Conservation (phyloP, 2,329 filamentous ascomycete species). For the Cladosporium sp. region DNA sequence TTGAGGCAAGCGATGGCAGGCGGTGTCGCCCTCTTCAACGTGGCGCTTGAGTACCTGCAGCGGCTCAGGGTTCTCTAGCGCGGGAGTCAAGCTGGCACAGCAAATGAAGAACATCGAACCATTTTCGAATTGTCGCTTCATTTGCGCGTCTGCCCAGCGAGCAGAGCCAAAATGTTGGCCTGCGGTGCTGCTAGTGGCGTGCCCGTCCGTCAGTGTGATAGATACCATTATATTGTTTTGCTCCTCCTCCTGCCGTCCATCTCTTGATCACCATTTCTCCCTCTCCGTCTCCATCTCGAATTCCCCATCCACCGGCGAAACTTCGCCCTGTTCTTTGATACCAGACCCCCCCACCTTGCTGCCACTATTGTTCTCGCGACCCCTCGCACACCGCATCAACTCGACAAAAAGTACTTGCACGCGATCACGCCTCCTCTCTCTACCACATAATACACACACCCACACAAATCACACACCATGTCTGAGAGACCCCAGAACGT, state of each 20-base stretch:
- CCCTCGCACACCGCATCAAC: slow-evolving; percentile 12
- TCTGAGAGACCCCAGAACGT: slow-evolving; percentile 46
- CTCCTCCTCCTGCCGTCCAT: not conserved
- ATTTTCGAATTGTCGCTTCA: not conserved
- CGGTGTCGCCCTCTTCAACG: slow-evolving; percentile 5
- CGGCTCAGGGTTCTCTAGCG: slow-evolving; percentile 8
- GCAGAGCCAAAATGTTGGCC: not conserved
- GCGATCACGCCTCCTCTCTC: slow-evolving; percentile 2
- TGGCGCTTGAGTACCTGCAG: slow-evolving; percentile 6
- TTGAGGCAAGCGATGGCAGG: not conserved
- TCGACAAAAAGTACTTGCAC: not conserved
- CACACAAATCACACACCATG: slow-evolving; percentile 28
- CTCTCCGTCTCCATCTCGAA: not conserved
- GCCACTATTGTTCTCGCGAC: slow-evolving; percentile 8
- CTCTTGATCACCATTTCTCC: not conserved
- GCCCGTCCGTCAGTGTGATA: not conserved
- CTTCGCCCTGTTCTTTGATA: slow-evolving; percentile 9
- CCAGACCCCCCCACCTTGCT: slow-evolving; percentile 8
- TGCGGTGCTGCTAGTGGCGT: not conserved
- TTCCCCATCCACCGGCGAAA: slow-evolving; percentile 8
- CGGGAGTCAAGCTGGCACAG: not conserved
- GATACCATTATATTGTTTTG: not conserved
- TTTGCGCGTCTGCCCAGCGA: not conserved
- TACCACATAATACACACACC: not conserved
- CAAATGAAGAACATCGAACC: slow-evolving; percentile 7